Conservation (phyloP, 1,139 yeast species). For the Barnettozyma hawaiiensis region DNA sequence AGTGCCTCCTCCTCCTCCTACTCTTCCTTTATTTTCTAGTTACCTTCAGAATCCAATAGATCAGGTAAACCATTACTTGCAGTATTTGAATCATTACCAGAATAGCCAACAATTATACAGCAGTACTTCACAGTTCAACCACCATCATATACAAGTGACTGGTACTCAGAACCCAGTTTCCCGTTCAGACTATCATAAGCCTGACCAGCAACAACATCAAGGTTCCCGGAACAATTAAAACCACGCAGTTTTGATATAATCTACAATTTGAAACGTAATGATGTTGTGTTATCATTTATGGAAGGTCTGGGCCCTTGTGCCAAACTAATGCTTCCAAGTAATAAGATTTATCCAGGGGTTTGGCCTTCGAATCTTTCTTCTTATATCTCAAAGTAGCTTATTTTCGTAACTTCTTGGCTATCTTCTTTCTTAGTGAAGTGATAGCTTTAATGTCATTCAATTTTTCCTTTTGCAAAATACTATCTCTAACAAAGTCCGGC, state of each 20-base stretch:
- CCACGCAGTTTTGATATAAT: not conserved
- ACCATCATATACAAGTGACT: slow-evolving; percentile 2
- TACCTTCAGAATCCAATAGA: not conserved
- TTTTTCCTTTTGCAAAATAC: slow-evolving; percentile 36
- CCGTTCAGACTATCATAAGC: not conserved
- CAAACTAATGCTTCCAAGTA: not conserved
- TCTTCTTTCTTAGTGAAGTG: slow-evolving; percentile 29
- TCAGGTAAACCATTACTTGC: slow-evolving; percentile 3
- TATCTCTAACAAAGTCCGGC: slow-evolving; percentile 52
- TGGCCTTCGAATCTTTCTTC: not conserved
- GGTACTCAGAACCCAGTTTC: slow-evolving; percentile 1
- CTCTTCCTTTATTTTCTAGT: not conserved
- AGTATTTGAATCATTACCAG: slow-evolving; percentile 5
- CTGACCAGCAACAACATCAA: not conserved
- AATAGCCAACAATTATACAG: not conserved
- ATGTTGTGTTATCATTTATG: not conserved
- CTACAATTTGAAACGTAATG: not conserved
- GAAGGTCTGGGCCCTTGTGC: not conserved
- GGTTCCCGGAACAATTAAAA: not conserved
- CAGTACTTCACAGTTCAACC: not conserved
- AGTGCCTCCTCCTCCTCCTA: not conserved
- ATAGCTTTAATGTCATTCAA: slow-evolving; percentile 45
- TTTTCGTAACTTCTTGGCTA: slow-evolving; percentile 7
- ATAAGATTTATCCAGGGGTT: not conserved
- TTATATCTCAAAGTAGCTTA: not conserved